Evolutionary conservation across 116 monocot species (phyloP).

Genomic region (Posidonia oceanica): DNA sequence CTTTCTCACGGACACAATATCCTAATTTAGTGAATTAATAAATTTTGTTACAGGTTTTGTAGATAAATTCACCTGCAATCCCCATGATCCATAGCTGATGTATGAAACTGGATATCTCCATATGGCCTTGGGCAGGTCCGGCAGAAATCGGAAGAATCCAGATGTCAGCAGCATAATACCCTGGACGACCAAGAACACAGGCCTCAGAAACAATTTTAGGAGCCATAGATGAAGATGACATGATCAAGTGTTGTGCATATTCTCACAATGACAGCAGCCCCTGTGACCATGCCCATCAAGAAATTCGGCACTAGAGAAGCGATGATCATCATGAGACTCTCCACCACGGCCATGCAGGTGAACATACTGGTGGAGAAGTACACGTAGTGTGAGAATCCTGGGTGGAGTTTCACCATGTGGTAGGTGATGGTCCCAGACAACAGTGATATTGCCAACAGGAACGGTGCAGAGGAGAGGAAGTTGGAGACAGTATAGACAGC

Average conservation of each 20-base stretch:
- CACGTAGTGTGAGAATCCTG: conserved; percentile 42
- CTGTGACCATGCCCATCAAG: conserved; percentile 75
- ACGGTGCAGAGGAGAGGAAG: conserved; percentile 74
- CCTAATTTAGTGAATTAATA: too few species aligned
- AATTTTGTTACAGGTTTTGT: neutral
- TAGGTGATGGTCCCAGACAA: conserved; percentile 44
- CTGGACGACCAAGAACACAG: conserved; percentile 19
- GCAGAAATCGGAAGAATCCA: conserved; percentile 70
- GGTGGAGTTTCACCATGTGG: conserved; percentile 52
- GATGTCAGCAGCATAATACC: conserved; percentile 93
- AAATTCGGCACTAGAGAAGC: conserved; percentile 80
- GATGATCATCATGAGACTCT: conserved; percentile 93
- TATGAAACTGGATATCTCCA: conserved; percentile 92
- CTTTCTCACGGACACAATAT: neutral
- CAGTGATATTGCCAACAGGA: conserved; percentile 41
- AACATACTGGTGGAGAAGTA: conserved; percentile 59
- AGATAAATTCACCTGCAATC: conserved; percentile 48
- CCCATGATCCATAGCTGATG: conserved; percentile 77
- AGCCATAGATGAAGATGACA: neutral
- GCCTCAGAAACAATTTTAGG: too few species aligned
- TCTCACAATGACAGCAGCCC: conserved; percentile 81
- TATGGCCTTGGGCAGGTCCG: conserved; percentile 78
- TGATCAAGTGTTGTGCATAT: neutral
- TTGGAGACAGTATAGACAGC: conserved; percentile 72
- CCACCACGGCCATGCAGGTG: conserved; percentile 54